Percentiles rank a stretch among this genome's conserved stretches.
phyloP scores from a whole-genome alignment of 1,284 basidiomycete species.

The Melampsora americana region DNA sequence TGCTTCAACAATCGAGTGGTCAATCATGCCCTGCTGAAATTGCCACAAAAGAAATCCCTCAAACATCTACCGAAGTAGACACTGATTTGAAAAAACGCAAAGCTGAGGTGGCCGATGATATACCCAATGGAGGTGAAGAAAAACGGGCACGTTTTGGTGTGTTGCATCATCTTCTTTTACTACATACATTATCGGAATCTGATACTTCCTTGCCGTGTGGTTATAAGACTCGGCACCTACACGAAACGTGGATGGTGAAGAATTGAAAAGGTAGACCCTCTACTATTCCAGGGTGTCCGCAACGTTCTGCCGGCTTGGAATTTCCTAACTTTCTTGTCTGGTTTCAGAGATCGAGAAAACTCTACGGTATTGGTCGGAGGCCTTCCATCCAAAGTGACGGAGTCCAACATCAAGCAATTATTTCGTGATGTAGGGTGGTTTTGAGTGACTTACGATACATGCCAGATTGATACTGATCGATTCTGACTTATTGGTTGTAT shows the following conservation, averaged over 20 bases:
- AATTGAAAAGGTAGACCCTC: background rate
- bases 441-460: background rate
- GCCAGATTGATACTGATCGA: background rate
- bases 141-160: conserved; percentile 23
- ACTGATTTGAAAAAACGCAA: conserved; percentile 28
- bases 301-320: background rate
- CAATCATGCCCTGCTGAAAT: background rate
- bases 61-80: background rate
- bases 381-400: conserved; percentile 62
- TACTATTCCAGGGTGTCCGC: background rate
- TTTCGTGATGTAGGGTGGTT: conserved; percentile 74
- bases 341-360: conserved; percentile 84
- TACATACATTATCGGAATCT: background rate
- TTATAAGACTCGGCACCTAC: background rate
- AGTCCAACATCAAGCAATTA: conserved; percentile 67
- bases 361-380: conserved; percentile 82
- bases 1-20: background rate
- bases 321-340: background rate
- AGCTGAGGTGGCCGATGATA: conserved; percentile 14
- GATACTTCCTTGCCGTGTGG: background rate
- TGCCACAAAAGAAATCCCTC: background rate
- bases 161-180: background rate
- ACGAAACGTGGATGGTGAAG: background rate
- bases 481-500: background rate
- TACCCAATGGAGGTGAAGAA: conserved; percentile 1